Percentiles rank a stretch among this genome's conserved stretches.
Evolutionary conservation across 2,329 filamentous ascomycete species (phyloP).

Genomic region (Neopestalotiopsis sp.): DNA sequence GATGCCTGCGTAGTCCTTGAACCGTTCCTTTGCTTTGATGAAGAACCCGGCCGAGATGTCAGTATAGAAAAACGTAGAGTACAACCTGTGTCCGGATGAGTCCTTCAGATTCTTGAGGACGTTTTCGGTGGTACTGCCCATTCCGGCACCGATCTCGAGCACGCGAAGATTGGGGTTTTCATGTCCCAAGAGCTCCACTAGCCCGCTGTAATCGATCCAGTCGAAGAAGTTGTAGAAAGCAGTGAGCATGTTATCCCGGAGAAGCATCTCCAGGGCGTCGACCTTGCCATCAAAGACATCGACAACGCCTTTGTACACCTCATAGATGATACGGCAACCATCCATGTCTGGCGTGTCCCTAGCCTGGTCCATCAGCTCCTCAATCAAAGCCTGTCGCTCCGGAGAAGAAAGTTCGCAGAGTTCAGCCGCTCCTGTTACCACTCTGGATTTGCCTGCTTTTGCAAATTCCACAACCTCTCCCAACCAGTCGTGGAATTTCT

Average conservation of each 20-base stretch:
- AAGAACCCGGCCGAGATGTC: slow-evolving; percentile 28
- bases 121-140: slow-evolving; percentile 10
- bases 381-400: not conserved
- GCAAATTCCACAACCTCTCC: not conserved
- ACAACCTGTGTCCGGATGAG: slow-evolving; percentile 4
- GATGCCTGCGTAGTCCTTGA: slow-evolving; percentile 21
- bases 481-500: not conserved
- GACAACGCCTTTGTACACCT: not conserved
- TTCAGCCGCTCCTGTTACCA: not conserved
- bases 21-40: slow-evolving; percentile 22
- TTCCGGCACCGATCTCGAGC: slow-evolving; percentile 20
- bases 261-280: not conserved
- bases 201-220: not conserved
- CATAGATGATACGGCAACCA: slow-evolving; percentile 4
- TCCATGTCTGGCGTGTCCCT: slow-evolving; percentile 1
- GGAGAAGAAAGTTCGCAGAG: slow-evolving; percentile 2
- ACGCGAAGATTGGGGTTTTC: slow-evolving; percentile 10
- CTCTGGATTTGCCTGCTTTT: not conserved
- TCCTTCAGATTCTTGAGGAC: not conserved
- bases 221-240: slow-evolving; percentile 1
- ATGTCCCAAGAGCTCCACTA: slow-evolving; percentile 10
- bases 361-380: not conserved
- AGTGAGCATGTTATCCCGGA: not conserved
- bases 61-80: slow-evolving; percentile 24
- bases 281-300: slow-evolving; percentile 2